Percentiles rank a stretch among this genome's conserved stretches.
These are phyloP conservation scores for Tricholoma sp. DNA, from an alignment of 768 basidiomycete species.

Conservation along the genomic window DNA sequence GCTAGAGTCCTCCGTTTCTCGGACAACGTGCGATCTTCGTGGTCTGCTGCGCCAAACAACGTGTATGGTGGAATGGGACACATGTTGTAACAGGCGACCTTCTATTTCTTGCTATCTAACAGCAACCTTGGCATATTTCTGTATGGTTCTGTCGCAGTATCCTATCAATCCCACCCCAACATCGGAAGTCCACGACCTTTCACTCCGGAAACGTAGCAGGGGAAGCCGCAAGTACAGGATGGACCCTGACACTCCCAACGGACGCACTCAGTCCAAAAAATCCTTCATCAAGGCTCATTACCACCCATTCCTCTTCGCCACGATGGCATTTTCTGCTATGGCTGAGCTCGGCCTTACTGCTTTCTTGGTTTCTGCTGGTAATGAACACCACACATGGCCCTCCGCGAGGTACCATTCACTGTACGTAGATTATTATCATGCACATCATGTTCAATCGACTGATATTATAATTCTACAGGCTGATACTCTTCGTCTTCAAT, in stretches of 20 bases:
- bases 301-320: slow-evolving; percentile 55
- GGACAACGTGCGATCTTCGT: background rate
- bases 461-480: slow-evolving; percentile 22
- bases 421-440: slow-evolving; percentile 30
- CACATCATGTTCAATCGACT: background rate
- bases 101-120: background rate
- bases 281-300: slow-evolving; percentile 47
- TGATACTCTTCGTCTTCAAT: slow-evolving; percentile 59
- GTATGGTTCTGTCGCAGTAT: slow-evolving; percentile 1
- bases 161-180: background rate
- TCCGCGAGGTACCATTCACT: slow-evolving; percentile 59
- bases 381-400: slow-evolving; percentile 57
- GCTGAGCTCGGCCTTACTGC: slow-evolving; percentile 73
- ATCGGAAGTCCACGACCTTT: background rate
- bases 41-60: background rate
- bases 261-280: slow-evolving; percentile 21
- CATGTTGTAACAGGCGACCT: background rate
- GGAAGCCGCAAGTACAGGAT: slow-evolving; percentile 1
- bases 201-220: slow-evolving; percentile 1
- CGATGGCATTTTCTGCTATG: slow-evolving; percentile 64
- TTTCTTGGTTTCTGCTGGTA: slow-evolving; percentile 67
- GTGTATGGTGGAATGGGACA: background rate
- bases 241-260: slow-evolving; percentile 4
- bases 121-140: slow-evolving; percentile 3
- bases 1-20: background rate